Evolutionary conservation across 2,329 filamentous ascomycete genomes (phyloP), one percentile per base, ranked within the genome.

Genomic region (Claviceps monticola): DNA sequence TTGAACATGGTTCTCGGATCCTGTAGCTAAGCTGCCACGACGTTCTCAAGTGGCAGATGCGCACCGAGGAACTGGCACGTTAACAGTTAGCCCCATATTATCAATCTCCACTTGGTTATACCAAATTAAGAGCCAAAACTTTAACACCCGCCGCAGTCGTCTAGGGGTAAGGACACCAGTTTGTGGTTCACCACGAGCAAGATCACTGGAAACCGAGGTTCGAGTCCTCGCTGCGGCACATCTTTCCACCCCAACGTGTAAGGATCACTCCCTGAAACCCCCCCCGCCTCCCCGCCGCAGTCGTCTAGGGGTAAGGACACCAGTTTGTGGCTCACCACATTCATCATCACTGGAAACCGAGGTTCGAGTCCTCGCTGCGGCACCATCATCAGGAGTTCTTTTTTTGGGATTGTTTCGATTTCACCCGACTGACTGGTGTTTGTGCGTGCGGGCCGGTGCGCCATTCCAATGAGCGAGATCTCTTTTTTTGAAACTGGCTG

Each of bases 151-250:
- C 58, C 55, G 51, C 54, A 57, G 54, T 62, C 57, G 58, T 62
- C 57, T 59, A 62, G 58, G 55, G 60, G 60, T 60, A 43, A 62
- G 56, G 59, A 62, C 58, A 61, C 54, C 56, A 62, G 60, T 62
- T 62, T 62, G 60, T 62, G 60, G 60, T 23, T 19, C 21, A 39
- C 29, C 21, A 39, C 13, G 13, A n/a, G 19, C 46, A 34, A 42
- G 56, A 56, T 14, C 60, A 62, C 60, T 62, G 60, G 55, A 58
- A 59, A 61, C 56, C 57, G 59, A 61, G 60, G 60, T 62, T 61
- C 60, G 60, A 62, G 54, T 62, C 60, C 60, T 60, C 58, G 58
- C 52, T 57, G 55, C 51, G 59, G 57, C 58, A 60, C 19, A 34
- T 21, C 47, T 14, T 51, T 56, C 57, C 55, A 48, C 50, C 5